Conservation (phyloP, 208 protist genomes). For the Naegleria gruberi region DNA sequence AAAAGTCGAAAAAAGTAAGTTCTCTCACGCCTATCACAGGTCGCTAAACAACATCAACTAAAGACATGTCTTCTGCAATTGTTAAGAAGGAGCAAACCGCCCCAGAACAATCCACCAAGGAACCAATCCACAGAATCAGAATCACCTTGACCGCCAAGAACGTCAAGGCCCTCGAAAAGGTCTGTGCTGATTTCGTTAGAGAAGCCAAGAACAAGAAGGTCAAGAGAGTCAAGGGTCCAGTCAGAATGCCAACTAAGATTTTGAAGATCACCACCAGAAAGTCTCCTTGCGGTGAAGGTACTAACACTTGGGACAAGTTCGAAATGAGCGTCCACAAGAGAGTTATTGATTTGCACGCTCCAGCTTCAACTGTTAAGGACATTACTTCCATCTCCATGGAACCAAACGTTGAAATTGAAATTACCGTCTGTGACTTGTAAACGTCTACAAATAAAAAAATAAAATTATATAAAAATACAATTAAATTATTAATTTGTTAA, state of each 20-base stretch:
- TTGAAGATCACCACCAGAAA: constrained; percentile 96
- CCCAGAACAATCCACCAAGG: neutral
- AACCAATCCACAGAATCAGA: constrained; percentile 67
- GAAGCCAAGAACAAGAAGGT: constrained; percentile 88
- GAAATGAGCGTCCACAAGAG: constrained; percentile 99
- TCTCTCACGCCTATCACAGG: neutral
- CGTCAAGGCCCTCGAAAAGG: constrained; percentile 89
- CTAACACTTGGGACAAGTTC: constrained; percentile 98
- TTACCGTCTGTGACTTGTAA: constrained; percentile 59
- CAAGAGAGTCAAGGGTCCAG: constrained; percentile 83
- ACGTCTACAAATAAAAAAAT: neutral
- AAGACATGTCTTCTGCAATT: neutral
- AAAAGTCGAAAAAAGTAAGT: neutral
- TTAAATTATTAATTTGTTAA: neutral
- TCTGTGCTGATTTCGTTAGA: constrained; percentile 83
- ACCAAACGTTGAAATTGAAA: constrained; percentile 68
- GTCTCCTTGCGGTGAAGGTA: constrained; percentile 99
- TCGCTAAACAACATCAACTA: no score
- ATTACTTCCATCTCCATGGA: constrained; percentile 69
- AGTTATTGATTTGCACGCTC: constrained; percentile 90
- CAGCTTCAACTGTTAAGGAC: constrained; percentile 56
- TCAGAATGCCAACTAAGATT: constrained; percentile 95
- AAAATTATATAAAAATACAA: neutral
- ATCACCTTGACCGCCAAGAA: constrained; percentile 95
- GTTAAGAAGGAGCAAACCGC: neutral